Percentiles rank a stretch among this genome's conserved stretches.
Evolutionary conservation across 2,329 filamentous ascomycete genomes (phyloP).

Genomic region (Talaromyces sp.): DNA sequence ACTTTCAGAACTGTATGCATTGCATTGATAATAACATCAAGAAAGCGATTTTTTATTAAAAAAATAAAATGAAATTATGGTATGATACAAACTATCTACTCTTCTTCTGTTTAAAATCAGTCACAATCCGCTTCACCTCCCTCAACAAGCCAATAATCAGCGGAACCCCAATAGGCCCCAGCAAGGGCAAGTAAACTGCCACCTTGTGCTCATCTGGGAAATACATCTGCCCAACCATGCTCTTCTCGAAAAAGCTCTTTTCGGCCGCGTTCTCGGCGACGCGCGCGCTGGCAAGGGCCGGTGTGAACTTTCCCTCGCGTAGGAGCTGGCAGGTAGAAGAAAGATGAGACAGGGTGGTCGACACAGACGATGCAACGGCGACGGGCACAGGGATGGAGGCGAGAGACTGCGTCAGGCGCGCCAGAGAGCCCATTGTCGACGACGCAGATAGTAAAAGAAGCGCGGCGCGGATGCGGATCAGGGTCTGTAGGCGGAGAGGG

Average conservation of each 20-base stretch:
- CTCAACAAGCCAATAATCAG: slow-evolving; percentile 78
- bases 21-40: not conserved
- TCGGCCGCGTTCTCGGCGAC: slow-evolving; percentile 86
- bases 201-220: slow-evolving; percentile 99
- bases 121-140: slow-evolving; percentile 60
- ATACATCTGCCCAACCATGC: slow-evolving; percentile 97
- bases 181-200: slow-evolving; percentile 85
- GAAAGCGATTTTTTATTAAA: not conserved
- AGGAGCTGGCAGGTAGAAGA: slow-evolving; percentile 70
- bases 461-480: slow-evolving; percentile 79
- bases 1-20: not conserved
- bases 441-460: slow-evolving; percentile 84
- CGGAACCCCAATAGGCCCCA: slow-evolving; percentile 88
- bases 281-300: slow-evolving; percentile 71
- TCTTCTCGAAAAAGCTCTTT: slow-evolving; percentile 95
- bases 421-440: slow-evolving; percentile 87
- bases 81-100: not conserved
- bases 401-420: slow-evolving; percentile 75
- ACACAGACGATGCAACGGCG: slow-evolving; percentile 79
- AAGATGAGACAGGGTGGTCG: slow-evolving; percentile 72
- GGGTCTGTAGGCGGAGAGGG: slow-evolving; percentile 75
- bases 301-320: slow-evolving; percentile 54
- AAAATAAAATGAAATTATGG: not conserved
- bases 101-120: slow-evolving; percentile 25
- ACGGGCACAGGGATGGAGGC: slow-evolving; percentile 87